Evolutionary conservation across 1,284 basidiomycete genomes (phyloP).

Genomic region (Fomitopsis schrenkii): DNA sequence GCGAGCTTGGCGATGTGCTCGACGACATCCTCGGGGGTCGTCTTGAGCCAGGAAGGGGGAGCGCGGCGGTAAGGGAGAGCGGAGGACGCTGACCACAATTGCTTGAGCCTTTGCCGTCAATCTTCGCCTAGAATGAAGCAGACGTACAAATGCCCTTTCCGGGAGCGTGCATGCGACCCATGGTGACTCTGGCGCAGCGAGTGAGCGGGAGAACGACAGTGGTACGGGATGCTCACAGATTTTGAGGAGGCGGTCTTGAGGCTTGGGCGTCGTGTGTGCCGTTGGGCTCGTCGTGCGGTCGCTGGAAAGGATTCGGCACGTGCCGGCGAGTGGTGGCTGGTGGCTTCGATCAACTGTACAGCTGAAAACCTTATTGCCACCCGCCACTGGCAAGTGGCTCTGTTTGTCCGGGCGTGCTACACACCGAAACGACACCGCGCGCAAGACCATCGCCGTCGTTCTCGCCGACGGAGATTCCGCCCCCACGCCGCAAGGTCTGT

Average conservation of each 20-base stretch:
- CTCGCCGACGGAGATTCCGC: conserved; percentile 35
- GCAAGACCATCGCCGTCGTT: conserved; percentile 34
- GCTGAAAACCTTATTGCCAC: conserved; percentile 40
- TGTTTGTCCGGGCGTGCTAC: conserved; percentile 20
- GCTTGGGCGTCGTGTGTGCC: conserved; percentile 39
- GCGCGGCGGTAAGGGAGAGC: conserved; percentile 97
- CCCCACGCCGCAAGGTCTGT: conserved; percentile 25
- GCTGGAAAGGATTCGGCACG: conserved; percentile 25
- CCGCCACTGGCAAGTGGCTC: conserved; percentile 17
- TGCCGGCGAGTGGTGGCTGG: conserved; percentile 33
- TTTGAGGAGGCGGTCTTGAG: conserved; percentile 36
- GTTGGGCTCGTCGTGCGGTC: conserved; percentile 25
- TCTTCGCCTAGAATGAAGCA: conserved; percentile 1
- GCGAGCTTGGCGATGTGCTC: conserved; percentile 98
- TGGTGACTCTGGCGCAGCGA: conserved; percentile 37
- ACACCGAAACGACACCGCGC: conserved; percentile 27
- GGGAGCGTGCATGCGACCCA: conserved; percentile 97
- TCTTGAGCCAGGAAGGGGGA: conserved; percentile 96
- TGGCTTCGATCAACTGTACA: conserved; percentile 32
- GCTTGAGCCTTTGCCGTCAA: conserved; percentile 1
- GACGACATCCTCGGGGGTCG: conserved; percentile 91
- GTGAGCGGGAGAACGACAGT: conserved; percentile 15
- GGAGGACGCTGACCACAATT: conserved; percentile 67
- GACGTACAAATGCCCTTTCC: conserved; percentile 95
- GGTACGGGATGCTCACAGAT: conserved; percentile 28